Evolutionary conservation across 495 filamentous ascomycete species (phyloP), one percentile per base, ranked within the genome.

Genomic region (Podospora tetraspora): DNA sequence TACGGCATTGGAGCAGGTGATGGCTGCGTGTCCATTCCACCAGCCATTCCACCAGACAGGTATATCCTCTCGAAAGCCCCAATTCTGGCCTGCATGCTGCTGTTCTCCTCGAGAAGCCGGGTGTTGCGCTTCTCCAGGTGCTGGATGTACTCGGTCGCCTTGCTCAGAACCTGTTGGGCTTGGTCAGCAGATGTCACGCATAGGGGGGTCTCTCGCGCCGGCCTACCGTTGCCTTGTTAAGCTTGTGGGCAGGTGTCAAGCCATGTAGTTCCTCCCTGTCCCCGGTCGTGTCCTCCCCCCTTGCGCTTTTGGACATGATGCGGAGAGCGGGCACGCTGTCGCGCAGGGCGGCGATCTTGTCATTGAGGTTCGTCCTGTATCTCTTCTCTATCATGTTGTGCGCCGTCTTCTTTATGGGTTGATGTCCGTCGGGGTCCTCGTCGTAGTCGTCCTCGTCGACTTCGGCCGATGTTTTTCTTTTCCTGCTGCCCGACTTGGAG

Each of bases 331-430:
- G 94, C 7, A 99, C 91, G 74, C 91, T 93, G 75, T 96, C 92
- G 72, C 93, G 84, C 63, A 99, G 80, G 59, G 92, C 93, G 63
- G 92, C 90, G 71, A 99, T 97, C 80, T 97, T 99, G 71, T 97
- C 94, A 71, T 97, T 97, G 64, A 99, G 81, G 74, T 99, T 99
- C 22, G 90, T 96, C 68, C 94, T 89, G 77, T 99, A 99, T 66
- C 94, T 84, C 81, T 97, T 97, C 79, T 99, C 94, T 67, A 99
- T 96, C 84, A 68, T 93, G 74, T 97, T 97, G 76, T 99, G 94
- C 21, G 94, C 92, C 59, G 93, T 94, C 82, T 97, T 97, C 83
- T 96, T 97, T 11, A 92, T 85, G 1, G 93, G 92, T 52, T 90
- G 89, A 57, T 90, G 87, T 74, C 87, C 86, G 8, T 82, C 84